phyloP scores from a whole-genome alignment of 2,329 filamentous ascomycete genomes.

The Annulohypoxylon truncatum region DNA sequence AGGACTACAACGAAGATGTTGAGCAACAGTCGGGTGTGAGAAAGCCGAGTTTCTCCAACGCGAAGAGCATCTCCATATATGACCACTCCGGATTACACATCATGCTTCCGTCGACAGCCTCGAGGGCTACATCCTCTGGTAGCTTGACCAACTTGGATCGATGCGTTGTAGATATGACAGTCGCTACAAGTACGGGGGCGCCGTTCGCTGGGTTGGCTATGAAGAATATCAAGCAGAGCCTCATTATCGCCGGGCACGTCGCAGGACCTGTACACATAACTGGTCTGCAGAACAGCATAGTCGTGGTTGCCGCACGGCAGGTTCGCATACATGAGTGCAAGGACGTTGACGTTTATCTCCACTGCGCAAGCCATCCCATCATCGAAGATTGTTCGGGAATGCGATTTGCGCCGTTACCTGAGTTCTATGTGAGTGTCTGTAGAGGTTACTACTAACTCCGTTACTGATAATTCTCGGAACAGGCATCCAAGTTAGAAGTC shows the following conservation, averaged over 20 bases:
- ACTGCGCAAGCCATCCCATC: conserved; percentile 85
- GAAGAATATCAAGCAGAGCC: conserved; percentile 74
- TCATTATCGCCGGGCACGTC: conserved; percentile 83
- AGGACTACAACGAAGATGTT: conserved; percentile 70
- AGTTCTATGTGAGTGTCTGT: conserved; percentile 69
- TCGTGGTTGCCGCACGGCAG: conserved; percentile 85
- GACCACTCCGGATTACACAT: conserved; percentile 78
- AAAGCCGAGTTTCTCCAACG: conserved; percentile 72
- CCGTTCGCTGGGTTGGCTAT: conserved; percentile 77
- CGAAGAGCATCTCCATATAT: conserved; percentile 72
- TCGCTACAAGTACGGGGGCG: conserved; percentile 67
- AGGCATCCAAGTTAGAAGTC: conserved; percentile 47
- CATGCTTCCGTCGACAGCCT: conserved; percentile 77
- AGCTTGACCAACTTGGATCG: conserved; percentile 74
- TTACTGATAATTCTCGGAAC: conserved; percentile 41
- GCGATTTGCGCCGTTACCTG: conserved; percentile 81
- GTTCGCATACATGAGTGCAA: conserved; percentile 91
- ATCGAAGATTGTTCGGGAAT: conserved; percentile 88
- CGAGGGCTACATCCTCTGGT: conserved; percentile 77
- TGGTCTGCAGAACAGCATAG: conserved; percentile 74
- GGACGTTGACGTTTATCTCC: conserved; percentile 85
- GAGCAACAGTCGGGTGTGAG: conserved; percentile 57
- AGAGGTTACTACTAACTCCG: background rate
- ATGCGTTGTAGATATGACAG: conserved; percentile 85
- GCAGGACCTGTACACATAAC: conserved; percentile 87